Conservation (phyloP, 176 grass and related monocot genomes). For the Puccinellia tenuiflora region DNA sequence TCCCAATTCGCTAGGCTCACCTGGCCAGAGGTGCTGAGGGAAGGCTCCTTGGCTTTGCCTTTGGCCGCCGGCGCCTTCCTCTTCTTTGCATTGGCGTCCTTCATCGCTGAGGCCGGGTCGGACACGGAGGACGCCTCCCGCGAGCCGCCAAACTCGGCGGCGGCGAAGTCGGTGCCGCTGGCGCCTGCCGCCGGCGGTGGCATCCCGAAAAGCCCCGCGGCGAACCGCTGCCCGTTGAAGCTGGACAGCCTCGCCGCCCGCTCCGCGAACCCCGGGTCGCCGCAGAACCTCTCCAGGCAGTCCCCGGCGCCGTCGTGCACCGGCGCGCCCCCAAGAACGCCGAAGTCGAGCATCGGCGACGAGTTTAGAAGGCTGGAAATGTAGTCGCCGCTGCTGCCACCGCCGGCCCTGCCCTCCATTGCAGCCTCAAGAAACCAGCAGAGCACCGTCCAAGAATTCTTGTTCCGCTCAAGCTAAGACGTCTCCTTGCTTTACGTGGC, state of each 20-base stretch:
- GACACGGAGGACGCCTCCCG: slow-evolving; percentile 70
- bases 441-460: slow-evolving; percentile 9
- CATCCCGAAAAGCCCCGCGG: slow-evolving; percentile 25
- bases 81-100: slow-evolving; percentile 68
- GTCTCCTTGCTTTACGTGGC: slow-evolving; percentile 28
- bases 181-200: slow-evolving; percentile 25
- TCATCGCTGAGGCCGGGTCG: slow-evolving; percentile 44
- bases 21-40: slow-evolving; percentile 35
- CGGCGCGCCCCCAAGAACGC: slow-evolving; percentile 19
- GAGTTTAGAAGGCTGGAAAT: slow-evolving; percentile 52
- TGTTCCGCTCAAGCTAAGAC: slow-evolving; percentile 1
- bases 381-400: slow-evolving; percentile 23
- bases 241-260: slow-evolving; percentile 62
- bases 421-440: slow-evolving; percentile 2
- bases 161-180: neutral
- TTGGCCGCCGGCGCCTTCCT: slow-evolving; percentile 53
- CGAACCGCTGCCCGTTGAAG: slow-evolving; percentile 55
- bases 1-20: neutral
- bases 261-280: slow-evolving; percentile 57
- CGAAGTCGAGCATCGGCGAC: slow-evolving; percentile 36
- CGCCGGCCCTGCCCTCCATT: slow-evolving; percentile 30
- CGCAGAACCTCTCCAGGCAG: slow-evolving; percentile 52
- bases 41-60: slow-evolving; percentile 64
- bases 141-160: slow-evolving; percentile 33
- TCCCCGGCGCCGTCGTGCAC: neutral